A percentile compares a stretch with the other conserved stretches of the same genome.
Evolutionary conservation across 2,329 filamentous ascomycete species (phyloP).

Genomic region (Paramyrothecium roridum): DNA sequence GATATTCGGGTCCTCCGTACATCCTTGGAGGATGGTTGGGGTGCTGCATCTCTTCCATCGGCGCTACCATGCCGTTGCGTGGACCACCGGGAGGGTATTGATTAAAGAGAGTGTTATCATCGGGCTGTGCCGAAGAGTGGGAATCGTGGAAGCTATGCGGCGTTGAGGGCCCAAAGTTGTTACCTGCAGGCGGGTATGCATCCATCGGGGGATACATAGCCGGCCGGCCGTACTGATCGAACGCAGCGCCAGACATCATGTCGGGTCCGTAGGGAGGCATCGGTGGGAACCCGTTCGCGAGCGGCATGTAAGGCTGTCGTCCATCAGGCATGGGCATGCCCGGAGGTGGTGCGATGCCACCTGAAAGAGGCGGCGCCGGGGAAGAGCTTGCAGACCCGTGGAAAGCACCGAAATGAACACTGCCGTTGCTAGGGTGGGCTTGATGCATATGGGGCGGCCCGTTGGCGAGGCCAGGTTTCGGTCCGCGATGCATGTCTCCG

Average conservation of each 20-base stretch:
- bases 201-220: constrained; percentile 14
- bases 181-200: constrained; percentile 18
- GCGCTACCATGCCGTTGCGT: constrained; percentile 29
- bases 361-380: constrained; percentile 48
- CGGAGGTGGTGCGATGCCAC: constrained; percentile 47
- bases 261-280: constrained; percentile 32
- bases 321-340: constrained; percentile 33
- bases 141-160: constrained; percentile 62
- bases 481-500: constrained; percentile 26
- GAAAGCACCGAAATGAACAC: constrained; percentile 54
- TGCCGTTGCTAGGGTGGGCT: constrained; percentile 51
- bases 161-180: constrained; percentile 50
- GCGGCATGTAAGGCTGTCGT: constrained; percentile 28
- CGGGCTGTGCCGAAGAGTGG: constrained; percentile 50
- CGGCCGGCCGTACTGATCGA: constrained; percentile 35
- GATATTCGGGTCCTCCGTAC: constrained; percentile 25
- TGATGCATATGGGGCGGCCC: constrained; percentile 42
- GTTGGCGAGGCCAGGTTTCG: constrained; percentile 28
- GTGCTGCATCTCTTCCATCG: constrained; percentile 25
- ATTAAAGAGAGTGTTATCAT: constrained; percentile 38
- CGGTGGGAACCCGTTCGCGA: constrained; percentile 32
- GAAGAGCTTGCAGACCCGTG: constrained; percentile 56
- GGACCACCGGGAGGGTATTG: constrained; percentile 35
- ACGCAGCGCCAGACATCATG: constrained; percentile 27
- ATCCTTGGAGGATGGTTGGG: constrained; percentile 25